Conservation (phyloP, 208 protist genomes). For the Leishmania martiniquensis region DNA sequence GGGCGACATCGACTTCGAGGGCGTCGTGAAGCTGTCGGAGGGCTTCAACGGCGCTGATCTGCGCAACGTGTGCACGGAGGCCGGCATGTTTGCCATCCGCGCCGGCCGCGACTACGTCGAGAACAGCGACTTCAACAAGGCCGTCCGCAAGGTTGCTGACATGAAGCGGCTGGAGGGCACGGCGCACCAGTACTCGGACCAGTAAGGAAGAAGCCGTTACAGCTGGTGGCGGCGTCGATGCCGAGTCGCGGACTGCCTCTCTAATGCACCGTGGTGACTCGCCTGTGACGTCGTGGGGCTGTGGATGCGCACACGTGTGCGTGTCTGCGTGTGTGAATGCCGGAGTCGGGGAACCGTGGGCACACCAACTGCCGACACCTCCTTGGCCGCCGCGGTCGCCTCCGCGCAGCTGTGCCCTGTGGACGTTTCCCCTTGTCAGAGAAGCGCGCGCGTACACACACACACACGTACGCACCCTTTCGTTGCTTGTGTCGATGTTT, state of each 20-base stretch:
- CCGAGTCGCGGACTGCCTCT: neutral
- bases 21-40: slow-evolving; percentile 98
- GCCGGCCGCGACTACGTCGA: slow-evolving; percentile 97
- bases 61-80: slow-evolving; percentile 98
- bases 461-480: too few relatives aligned
- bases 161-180: slow-evolving; percentile 98
- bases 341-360: too few relatives aligned
- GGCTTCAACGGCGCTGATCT: slow-evolving; percentile 99
- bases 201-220: slow-evolving; percentile 43
- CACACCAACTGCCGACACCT: too few relatives aligned
- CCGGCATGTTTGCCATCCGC: slow-evolving; percentile 99
- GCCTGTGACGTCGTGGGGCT: too few relatives aligned
- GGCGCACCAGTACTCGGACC: slow-evolving; percentile 87
- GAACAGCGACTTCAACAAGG: slow-evolving; percentile 99
- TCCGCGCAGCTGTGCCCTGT: too few relatives aligned
- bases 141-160: slow-evolving; percentile 97
- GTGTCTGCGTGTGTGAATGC: neutral
- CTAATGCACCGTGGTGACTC: too few relatives aligned
- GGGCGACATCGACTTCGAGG: slow-evolving; percentile 99
- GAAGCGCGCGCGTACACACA: too few relatives aligned
- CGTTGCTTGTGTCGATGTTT: too few relatives aligned
- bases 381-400: too few relatives aligned
- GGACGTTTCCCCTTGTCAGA: too few relatives aligned
- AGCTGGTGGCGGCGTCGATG: neutral
- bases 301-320: neutral